phyloP scores from a whole-genome alignment of 768 basidiomycete genomes.

The Leccinum broughii region DNA sequence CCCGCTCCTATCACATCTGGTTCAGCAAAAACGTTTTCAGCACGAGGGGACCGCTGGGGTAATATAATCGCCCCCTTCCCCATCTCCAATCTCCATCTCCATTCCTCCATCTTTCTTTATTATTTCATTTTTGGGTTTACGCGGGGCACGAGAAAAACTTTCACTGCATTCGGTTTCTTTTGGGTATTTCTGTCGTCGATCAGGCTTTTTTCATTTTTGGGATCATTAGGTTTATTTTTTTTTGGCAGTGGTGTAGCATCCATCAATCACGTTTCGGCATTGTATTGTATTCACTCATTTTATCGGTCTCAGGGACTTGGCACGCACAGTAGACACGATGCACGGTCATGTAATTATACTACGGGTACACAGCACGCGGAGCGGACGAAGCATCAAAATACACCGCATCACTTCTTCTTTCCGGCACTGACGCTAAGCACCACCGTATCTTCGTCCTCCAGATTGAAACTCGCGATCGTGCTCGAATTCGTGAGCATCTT shows the following conservation, averaged over 20 bases:
- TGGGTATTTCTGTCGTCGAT: conserved; percentile 2
- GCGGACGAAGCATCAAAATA: conserved; percentile 1
- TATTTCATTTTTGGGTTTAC: conserved; percentile 17
- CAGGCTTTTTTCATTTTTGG: conserved; percentile 6
- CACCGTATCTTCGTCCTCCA: conserved; percentile 88
- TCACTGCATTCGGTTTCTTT: conserved; percentile 2
- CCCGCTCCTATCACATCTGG: background rate
- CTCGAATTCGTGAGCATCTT: conserved; percentile 88
- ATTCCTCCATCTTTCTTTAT: background rate
- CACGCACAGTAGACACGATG: conserved; percentile 12
- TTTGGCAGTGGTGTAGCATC: background rate
- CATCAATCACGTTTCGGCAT: conserved; percentile 16
- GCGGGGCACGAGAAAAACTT: conserved; percentile 11
- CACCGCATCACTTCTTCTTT: conserved; percentile 60
- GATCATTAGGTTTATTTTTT: conserved; percentile 4
- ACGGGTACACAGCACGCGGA: conserved; percentile 12
- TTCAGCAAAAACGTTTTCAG: conserved; percentile 23
- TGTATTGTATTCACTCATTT: conserved; percentile 20
- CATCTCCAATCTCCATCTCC: background rate
- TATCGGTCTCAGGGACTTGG: conserved; percentile 14
- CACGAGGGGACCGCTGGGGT: conserved; percentile 19
- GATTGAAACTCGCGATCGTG: conserved; percentile 82
- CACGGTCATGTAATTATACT: conserved; percentile 16
- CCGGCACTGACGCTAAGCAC: conserved; percentile 73
- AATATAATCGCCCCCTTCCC: background rate